Base-by-base conservation (phyloP, 192 early-diverging fungal genomes). In the Coemansia sp. region DNA sequence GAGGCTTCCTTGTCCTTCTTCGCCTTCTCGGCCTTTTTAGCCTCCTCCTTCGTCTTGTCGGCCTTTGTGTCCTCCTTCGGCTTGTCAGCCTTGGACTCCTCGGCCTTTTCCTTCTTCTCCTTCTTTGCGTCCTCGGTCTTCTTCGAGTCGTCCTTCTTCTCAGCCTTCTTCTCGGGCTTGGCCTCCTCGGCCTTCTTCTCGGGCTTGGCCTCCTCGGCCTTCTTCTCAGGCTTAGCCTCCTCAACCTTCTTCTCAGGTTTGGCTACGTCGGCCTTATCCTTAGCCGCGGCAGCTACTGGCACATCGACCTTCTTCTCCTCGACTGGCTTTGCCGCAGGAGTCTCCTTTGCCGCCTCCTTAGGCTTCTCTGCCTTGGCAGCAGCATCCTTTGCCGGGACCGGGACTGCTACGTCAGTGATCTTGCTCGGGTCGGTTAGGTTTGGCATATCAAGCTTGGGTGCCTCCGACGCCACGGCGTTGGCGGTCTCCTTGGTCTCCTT, bases 391-490 rank as follows among this genome's bases (percentile, higher is more conserved):
- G 31, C 51, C 10, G 62, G 52, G 10, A 44, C 31, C 10, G 64
- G 64, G 7, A 67, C 23, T 10, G 60, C 64, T 1, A 64, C 58
- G 5, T 56, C 54, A 19, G 62, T 51, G 8, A 67, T 27, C 23
- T 62, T 67, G 42, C 40, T 58, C 12, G 64, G 60, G 35, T 62
- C 54, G 21, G 64, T 29, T 24, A 67, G 42, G 4, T 35, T 58
- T 29, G 64, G 54, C 30, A 38, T 46, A 19, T 68, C 64, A 35
- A 18, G 10, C 14, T 31, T 32, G 43, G 49, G 14, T 14, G 48
- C 42, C n/a, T 44, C 45, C 43, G 33, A 12, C 24, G 67, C 44
- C 25, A 38, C 49, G 12, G 31, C 38, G 30, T 27, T 6, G 11
- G 52, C 42, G 6, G 50, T 27, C 19, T 52, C 31, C 7, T 27